Conservation (phyloP, 2,329 filamentous ascomycete species). For the Trichothecium roseum region DNA sequence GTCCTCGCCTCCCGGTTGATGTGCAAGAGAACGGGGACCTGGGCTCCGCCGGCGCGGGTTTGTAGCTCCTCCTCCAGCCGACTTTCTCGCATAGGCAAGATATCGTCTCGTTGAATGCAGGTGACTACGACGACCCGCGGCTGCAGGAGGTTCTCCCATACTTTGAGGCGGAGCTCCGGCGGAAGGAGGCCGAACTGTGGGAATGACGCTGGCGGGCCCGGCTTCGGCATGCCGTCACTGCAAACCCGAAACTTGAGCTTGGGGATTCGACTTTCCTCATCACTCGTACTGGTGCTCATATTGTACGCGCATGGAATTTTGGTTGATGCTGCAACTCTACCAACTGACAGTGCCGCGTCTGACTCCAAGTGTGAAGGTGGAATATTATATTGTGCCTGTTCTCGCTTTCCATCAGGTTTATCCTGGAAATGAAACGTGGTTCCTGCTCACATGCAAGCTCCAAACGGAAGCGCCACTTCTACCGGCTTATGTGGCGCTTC, state of each 20-base stretch:
- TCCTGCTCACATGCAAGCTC: no score
- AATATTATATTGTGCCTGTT: no score
- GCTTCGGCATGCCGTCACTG: slow-evolving; percentile 23
- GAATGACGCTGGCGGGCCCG: slow-evolving; percentile 13
- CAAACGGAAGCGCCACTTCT: no score
- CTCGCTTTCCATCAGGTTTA: no score
- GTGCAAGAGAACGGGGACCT: slow-evolving; percentile 31
- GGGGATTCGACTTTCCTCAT: no score
- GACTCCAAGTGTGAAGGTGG: no score
- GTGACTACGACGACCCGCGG: slow-evolving; percentile 33
- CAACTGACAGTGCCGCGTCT: no score
- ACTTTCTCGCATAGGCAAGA: slow-evolving; percentile 16
- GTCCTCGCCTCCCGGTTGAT: slow-evolving; percentile 31
- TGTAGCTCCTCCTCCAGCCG: slow-evolving; percentile 16
- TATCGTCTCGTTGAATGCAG: slow-evolving; percentile 25
- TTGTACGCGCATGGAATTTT: no score
- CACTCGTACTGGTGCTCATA: no score
- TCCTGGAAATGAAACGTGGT: no score
- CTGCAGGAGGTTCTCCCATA: slow-evolving; percentile 33
- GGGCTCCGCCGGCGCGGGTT: slow-evolving; percentile 13
- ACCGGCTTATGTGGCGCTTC: no score
- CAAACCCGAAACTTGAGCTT: slow-evolving; percentile 35
- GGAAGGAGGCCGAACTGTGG: slow-evolving; percentile 29
- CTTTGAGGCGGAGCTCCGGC: slow-evolving; percentile 34
- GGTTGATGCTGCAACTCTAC: no score